Evolutionary conservation across 768 basidiomycete genomes (phyloP).

Genomic region (Tricholoma saponaceum): DNA sequence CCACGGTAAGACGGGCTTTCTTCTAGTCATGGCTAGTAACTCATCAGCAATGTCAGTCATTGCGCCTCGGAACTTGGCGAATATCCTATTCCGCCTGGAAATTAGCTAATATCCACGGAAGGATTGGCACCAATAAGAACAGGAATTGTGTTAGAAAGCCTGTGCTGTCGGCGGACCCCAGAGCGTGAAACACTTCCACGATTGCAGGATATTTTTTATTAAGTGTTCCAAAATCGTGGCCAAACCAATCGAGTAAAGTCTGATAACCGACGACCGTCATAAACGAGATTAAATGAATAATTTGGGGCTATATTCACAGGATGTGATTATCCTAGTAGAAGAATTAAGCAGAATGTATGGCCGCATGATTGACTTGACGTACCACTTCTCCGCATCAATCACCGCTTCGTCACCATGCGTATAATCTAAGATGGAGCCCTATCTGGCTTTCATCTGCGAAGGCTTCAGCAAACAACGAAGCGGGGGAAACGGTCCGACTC

Average conservation of each 20-base stretch:
- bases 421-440: constrained; percentile 17
- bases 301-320: constrained; percentile 27
- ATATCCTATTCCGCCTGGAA: constrained; percentile 25
- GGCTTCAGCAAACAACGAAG: not conserved
- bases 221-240: constrained; percentile 51
- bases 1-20: not conserved
- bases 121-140: constrained; percentile 29
- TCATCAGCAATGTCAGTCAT: constrained; percentile 36
- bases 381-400: constrained; percentile 45
- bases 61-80: constrained; percentile 25
- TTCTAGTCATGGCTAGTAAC: constrained; percentile 15
- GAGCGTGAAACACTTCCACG: constrained; percentile 35
- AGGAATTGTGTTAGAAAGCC: constrained; percentile 21
- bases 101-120: constrained; percentile 37
- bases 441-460: constrained; percentile 25
- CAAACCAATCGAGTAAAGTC: constrained; percentile 58
- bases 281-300: not conserved
- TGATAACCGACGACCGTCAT: constrained; percentile 11
- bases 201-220: constrained; percentile 42
- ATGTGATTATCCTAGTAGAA: constrained; percentile 34
- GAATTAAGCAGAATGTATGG: not conserved
- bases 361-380: not conserved
- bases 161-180: constrained; percentile 22
- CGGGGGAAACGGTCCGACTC: not conserved
- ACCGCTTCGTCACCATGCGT: constrained; percentile 34